phyloP scores from a whole-genome alignment of 148 eudicot genomes.

The Rhododendron mucronatum region DNA sequence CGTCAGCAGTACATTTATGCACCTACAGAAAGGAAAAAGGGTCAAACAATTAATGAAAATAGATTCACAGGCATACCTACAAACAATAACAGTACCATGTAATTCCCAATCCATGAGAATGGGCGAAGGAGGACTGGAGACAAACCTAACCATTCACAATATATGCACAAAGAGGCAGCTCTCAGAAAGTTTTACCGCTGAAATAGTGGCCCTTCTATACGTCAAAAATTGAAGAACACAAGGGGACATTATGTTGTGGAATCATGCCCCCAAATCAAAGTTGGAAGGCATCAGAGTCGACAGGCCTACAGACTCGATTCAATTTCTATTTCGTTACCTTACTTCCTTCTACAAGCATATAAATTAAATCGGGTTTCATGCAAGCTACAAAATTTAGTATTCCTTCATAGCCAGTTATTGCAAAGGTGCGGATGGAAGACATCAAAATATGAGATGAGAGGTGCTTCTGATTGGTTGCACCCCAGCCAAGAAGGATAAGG shows the following conservation, averaged over 20 bases:
- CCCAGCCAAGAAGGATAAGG: background rate
- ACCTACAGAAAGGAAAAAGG: constrained; percentile 37
- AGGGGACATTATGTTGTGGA: background rate
- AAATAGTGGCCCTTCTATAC: background rate
- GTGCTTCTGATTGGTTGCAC: background rate
- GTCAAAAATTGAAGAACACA: background rate
- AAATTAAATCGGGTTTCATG: background rate
- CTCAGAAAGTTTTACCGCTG: background rate
- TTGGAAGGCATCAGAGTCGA: background rate
- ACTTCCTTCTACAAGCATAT: background rate
- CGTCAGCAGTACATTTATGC: constrained; percentile 88
- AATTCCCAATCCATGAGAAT: background rate
- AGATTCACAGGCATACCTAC: background rate
- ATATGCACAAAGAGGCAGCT: background rate
- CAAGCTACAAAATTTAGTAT: background rate
- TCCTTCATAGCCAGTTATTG: background rate
- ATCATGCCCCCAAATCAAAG: background rate
- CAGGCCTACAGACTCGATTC: background rate
- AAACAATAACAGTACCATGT: background rate
- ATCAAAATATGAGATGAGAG: background rate
- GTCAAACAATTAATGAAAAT: background rate
- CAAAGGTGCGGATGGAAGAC: background rate
- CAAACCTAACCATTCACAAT: background rate
- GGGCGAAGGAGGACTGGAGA: background rate
- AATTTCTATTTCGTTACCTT: background rate